These are phyloP conservation scores for Phytophthora cryptogea DNA, from an alignment of 352 stramenopile genomes.

Conservation along the genomic window DNA sequence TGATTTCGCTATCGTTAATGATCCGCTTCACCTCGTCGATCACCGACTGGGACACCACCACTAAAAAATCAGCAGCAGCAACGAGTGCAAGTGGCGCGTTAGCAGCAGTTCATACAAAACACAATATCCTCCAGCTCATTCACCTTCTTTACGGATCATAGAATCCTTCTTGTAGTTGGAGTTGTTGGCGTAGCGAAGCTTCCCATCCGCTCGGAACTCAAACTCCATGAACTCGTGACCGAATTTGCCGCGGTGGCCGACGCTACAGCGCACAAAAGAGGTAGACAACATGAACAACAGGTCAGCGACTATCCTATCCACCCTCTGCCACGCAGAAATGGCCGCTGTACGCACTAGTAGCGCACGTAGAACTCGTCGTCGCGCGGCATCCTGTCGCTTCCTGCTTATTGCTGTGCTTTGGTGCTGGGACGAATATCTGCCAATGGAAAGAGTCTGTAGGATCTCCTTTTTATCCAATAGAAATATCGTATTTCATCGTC, in stretches of 20 bases:
- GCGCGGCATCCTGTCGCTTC: constrained; percentile 52
- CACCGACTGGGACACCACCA: constrained; percentile 90
- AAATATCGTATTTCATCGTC: not conserved
- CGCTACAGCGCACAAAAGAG: constrained; percentile 45
- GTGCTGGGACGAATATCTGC: constrained; percentile 25
- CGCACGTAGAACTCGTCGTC: constrained; percentile 88
- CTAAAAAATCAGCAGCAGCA: constrained; percentile 34
- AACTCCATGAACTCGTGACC: constrained; percentile 99
- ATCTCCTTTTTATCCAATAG: constrained; percentile 29
- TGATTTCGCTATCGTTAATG: constrained; percentile 92
- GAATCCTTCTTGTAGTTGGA: constrained; percentile 98
- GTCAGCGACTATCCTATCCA: not conserved
- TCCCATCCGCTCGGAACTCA: constrained; percentile 91
- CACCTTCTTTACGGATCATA: constrained; percentile 97
- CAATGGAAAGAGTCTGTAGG: constrained; percentile 15
- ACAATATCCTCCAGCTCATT: not conserved
- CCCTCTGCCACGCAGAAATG: not conserved
- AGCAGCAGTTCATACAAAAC: not conserved
- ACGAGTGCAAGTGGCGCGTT: not conserved
- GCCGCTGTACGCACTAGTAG: constrained; percentile 73
- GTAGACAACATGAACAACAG: not conserved
- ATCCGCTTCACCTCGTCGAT: constrained; percentile 95
- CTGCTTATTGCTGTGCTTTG: not conserved
- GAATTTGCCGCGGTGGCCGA: constrained; percentile 96
- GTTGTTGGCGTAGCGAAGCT: constrained; percentile 97